These are phyloP conservation scores for Discostella stelligeroides DNA, from an alignment of 108 stramenopile genomes.

Conservation along the genomic window DNA sequence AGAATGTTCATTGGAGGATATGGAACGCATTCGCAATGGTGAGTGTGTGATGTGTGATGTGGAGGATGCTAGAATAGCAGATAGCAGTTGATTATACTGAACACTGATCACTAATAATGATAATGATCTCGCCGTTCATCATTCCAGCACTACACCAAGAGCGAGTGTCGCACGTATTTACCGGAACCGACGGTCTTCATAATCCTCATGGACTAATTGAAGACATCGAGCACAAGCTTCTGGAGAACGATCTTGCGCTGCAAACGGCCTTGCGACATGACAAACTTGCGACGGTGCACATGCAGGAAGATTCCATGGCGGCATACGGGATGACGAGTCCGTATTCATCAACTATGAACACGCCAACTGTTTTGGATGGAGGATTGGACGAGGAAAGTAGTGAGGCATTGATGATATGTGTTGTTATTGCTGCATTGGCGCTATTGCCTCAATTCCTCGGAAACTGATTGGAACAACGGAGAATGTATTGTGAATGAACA, in stretches of 20 bases:
- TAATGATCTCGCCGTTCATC: too few species aligned
- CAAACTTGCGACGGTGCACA: slow-evolving; percentile 39
- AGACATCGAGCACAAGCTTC: slow-evolving; percentile 36
- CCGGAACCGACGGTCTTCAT: slow-evolving; percentile 25
- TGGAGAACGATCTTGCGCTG: slow-evolving; percentile 32
- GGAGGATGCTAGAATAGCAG: background rate
- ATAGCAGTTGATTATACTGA: background rate
- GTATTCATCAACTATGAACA: slow-evolving; percentile 16
- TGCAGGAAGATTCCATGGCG: slow-evolving; percentile 39
- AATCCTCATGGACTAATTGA: slow-evolving; percentile 39
- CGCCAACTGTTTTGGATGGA: slow-evolving; percentile 30
- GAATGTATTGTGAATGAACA: too few species aligned
- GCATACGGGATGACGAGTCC: slow-evolving; percentile 24
- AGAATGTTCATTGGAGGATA: slow-evolving; percentile 47
- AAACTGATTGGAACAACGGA: background rate
- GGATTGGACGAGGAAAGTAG: slow-evolving; percentile 46
- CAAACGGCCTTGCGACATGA: slow-evolving; percentile 37
- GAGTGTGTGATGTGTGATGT: slow-evolving; percentile 16
- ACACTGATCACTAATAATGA: too few species aligned
- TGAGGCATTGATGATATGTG: slow-evolving; percentile 46
- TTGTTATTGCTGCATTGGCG: slow-evolving; percentile 40
- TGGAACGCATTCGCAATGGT: slow-evolving; percentile 45
- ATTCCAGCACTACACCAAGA: slow-evolving; percentile 45
- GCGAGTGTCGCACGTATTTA: slow-evolving; percentile 37
- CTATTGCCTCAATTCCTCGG: slow-evolving; percentile 33